Base-by-base conservation (phyloP, 345 rosid species). In the Durio zibethinus region DNA sequence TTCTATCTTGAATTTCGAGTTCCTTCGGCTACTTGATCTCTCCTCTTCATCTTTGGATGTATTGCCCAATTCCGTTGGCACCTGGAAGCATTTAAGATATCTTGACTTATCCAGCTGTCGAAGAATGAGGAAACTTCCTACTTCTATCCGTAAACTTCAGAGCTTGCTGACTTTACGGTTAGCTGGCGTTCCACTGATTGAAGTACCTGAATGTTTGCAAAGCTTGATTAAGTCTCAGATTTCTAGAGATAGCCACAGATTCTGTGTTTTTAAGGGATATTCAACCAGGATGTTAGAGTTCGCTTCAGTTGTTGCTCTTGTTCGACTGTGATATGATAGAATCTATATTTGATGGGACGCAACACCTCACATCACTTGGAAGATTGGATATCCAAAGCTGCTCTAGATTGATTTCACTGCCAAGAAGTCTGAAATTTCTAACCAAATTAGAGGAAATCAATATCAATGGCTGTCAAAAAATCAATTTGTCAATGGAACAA, bases 21-120 rank as follows among this genome's bases (percentile, higher is more conserved):
- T 16, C 20, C 42, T 76, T 25, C 15, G 47, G 14, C 0, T 21
- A 29, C 10, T 65, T 16, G 40, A 81, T n/a, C 16, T 50, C 10
- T 7, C 10, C 10, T 7, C 60, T 15, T 64, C 35, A 0, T 0
- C 2, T 0, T 11, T 81, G 12, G 63, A 72, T 16, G 31, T 6
- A 0, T 52, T 66, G 0, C 77, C 71, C 1, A 4, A 4, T 7
- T 63, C 57, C 2, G 33, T 64, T 20, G 74, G 64, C 50, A 15
- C 11, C 0, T 36, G 75, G 73, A 80, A 68, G 77, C 80, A 57
- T 14, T 43, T 70, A 25, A 52, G 65, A 52, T 80, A 31, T 61
- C 61, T 81, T 4, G 10, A 56, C 45, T 14, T 75, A 3, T 7
- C 1, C 11, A 0, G 0, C 0, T 21, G 23, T 31, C 0, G 1